Evolutionary conservation across 768 basidiomycete genomes (phyloP), one percentile per base, ranked within the genome.

Genomic region (Phlegmacium glaucopus): DNA sequence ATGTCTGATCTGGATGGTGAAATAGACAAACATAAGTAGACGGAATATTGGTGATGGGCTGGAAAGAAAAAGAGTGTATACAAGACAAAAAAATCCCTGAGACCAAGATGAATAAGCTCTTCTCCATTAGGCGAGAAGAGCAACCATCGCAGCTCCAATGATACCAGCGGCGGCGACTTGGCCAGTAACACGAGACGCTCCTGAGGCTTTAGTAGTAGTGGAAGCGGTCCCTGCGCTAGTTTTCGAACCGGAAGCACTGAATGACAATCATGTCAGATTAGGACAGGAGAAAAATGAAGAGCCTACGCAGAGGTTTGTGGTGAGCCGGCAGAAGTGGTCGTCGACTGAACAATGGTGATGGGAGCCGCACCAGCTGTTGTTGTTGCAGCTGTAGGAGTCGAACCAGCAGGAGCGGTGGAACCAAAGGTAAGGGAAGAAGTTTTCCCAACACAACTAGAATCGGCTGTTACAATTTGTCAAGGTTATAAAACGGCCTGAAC

Each of bases 71-170:
- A 22, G 22, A 22, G 22, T 22, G 22, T 22, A 22, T 22, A 22
- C 22, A 22, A 22, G 22, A 22, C 22, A 2, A 22, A 22, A 22
- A 22, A 22, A 22, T 22, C 22, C 22, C 22, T 22, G 3, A 22
- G 5, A 22, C 22, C 5, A 22, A 22, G 22, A 22, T 22, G 22
- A 22, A 22, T 22, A 22, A 5, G 22, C 22, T 22, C 22, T 22
- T 22, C 22, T 22, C 22, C 22, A 22, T 75, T 66, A 75, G 22
- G 65, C 66, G 40, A 75, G 51, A 39, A 76, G 55, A 9, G 70
- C 82, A 37, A 74, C 67, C 39, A 70, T 51, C 35, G 72, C 75
- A 41, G 76, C 70, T 28, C 69, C 75, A 40, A 76, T 57, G 40
- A 64, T 46, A 12, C 73, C 74, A 43, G 67, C 67, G 39, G 72